Base-by-base conservation (phyloP, 768 basidiomycete genomes). In the Cyclocybe aegerita region DNA sequence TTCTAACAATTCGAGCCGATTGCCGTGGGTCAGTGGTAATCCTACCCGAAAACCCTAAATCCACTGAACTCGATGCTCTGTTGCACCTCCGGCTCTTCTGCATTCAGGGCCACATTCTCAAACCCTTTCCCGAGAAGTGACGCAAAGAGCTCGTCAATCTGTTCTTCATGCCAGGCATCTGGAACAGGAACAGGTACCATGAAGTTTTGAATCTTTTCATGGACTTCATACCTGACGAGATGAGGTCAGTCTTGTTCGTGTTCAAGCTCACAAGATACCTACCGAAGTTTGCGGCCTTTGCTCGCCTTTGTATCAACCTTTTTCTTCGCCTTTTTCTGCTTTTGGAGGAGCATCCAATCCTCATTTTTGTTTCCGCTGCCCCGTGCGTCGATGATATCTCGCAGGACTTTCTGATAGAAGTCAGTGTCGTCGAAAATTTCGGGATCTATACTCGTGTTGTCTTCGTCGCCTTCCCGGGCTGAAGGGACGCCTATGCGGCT, bases 141-240 rank as follows among this genome's bases (percentile, higher is more conserved):
- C 17, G 84, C 78, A 68, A 99, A 98, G 47, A 98, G 69, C 65
- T 98, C 96, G 62, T 99, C 95, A 47, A 94, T 80, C 71, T 98
- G 97, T 62, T 93, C 93, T 52, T 98, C 93, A 56, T 96, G 93
- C 97, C 97, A 99, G 48, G 72, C 78, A 29, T 83, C 83, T 32
- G 70, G 65, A 10, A 74, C 64, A 6, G 82, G 80, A 9, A 94
- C 85, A 5, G 96, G 96, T 1, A 94, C 91, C 88, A 96, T 96
- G 65, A 98, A 98, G 67, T 94, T 93, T 66, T 94, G 91, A 43
- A 97, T 73, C 72, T 97, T 98, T 60, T 98, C 94, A 62, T 98
- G 97, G 1, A 91, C 85, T 56, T 96, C 89, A 66, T 93, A 97
- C 48, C 91, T 90, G 64, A 14, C 40, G 29, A n/a, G 49, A 11